phyloP scores from a whole-genome alignment of 2,329 filamentous ascomycete species.

The Fusarium buharicum region DNA sequence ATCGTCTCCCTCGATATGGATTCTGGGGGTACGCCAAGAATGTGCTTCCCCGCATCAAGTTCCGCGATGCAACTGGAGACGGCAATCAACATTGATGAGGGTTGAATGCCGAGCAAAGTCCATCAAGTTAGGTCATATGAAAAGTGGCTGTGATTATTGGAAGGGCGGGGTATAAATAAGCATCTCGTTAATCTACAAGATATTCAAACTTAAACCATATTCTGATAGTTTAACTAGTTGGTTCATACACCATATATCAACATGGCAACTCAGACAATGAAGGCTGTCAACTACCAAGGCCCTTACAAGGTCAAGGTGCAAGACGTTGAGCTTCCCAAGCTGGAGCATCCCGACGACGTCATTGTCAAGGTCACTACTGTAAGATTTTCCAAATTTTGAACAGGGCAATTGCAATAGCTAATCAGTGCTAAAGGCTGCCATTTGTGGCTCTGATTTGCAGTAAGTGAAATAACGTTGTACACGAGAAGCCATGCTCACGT shows the following conservation, averaged over 20 bases:
- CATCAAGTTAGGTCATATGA: conserved; percentile 4
- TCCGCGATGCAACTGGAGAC: conserved; percentile 24
- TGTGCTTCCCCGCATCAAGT: conserved; percentile 23
- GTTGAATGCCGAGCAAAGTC: conserved; percentile 24
- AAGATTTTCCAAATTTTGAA: conserved; percentile 38
- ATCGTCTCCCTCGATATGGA: neutral
- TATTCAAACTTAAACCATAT: neutral
- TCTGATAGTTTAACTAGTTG: neutral
- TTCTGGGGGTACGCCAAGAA: neutral
- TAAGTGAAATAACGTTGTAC: conserved; percentile 38
- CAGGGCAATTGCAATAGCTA: neutral
- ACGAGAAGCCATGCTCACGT: conserved; percentile 5
- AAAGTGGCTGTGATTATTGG: conserved; percentile 17
- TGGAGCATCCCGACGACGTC: conserved; percentile 72
- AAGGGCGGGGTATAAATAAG: conserved; percentile 30
- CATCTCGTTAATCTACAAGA: neutral
- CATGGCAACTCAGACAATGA: conserved; percentile 58
- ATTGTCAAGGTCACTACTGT: conserved; percentile 74
- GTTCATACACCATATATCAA: conserved; percentile 9
- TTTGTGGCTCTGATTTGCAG: conserved; percentile 64
- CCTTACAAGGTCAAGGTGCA: conserved; percentile 71
- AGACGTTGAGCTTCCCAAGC: conserved; percentile 65
- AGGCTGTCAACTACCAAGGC: conserved; percentile 71
- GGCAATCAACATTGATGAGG: conserved; percentile 15
- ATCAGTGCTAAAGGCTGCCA: conserved; percentile 52